phyloP scores from a whole-genome alignment of 2,329 filamentous ascomycete species.

The Diaporthe vaccinii region DNA sequence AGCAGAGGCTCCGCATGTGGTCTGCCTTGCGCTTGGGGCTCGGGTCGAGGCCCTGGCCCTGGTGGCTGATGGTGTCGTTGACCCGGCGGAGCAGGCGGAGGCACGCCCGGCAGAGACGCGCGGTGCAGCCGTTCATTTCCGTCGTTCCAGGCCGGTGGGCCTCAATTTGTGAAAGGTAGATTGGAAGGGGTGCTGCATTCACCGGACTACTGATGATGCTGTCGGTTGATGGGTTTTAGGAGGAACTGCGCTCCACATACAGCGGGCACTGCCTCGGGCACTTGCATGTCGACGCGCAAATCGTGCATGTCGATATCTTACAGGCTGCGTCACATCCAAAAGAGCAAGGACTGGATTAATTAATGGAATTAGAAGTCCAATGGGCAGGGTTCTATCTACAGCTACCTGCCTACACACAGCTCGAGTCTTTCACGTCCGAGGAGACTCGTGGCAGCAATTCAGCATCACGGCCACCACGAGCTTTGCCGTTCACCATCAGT shows the following conservation, averaged over 20 bases:
- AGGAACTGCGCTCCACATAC: neutral
- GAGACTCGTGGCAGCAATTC: neutral
- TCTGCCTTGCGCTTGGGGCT: neutral
- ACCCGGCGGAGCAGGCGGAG: neutral
- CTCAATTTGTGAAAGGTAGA: neutral
- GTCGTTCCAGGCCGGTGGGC: too few relatives aligned
- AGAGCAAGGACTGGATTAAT: neutral
- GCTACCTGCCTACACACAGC: neutral
- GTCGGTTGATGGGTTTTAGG: neutral
- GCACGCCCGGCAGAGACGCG: neutral
- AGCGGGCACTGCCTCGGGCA: neutral
- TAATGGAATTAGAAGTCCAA: neutral
- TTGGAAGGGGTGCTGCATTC: neutral
- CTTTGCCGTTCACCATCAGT: constrained; percentile 46
- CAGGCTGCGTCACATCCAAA: neutral
- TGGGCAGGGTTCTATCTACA: neutral
- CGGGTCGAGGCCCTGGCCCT: neutral
- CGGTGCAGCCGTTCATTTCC: neutral
- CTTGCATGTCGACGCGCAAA: neutral
- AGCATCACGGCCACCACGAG: constrained; percentile 45
- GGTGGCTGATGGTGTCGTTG: neutral
- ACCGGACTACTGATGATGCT: neutral
- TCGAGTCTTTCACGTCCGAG: neutral
- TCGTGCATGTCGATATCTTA: neutral
- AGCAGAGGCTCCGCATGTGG: neutral